Evolutionary conservation across 2,329 filamentous ascomycete species (phyloP).

Genomic region (Periconia sp.): DNA sequence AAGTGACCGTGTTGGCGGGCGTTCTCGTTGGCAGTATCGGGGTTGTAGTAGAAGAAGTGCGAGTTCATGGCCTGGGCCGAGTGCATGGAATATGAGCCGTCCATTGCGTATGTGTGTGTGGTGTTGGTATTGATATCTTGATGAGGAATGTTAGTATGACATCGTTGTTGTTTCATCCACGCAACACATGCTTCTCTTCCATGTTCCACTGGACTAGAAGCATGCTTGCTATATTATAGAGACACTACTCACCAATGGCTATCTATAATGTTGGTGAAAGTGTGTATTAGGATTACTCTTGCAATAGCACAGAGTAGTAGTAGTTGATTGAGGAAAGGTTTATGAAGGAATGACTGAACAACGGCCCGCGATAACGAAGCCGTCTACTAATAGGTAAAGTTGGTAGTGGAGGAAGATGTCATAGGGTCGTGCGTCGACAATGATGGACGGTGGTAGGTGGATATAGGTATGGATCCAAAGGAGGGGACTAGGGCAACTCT

Average conservation of each 20-base stretch:
- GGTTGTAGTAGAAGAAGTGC: constrained; percentile 85
- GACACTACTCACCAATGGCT: neutral
- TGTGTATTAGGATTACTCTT: constrained; percentile 2
- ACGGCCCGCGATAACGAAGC: constrained; percentile 42
- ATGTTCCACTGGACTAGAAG: neutral
- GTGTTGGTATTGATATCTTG: constrained; percentile 1
- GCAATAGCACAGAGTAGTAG: constrained; percentile 23
- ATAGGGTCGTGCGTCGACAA: constrained; percentile 32
- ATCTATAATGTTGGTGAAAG: neutral
- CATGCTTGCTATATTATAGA: neutral
- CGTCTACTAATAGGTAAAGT: constrained; percentile 43
- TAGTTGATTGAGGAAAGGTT: constrained; percentile 4
- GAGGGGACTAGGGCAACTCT: constrained; percentile 39
- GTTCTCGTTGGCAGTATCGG: constrained; percentile 69
- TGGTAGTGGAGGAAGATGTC: constrained; percentile 31
- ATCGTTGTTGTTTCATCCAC: constrained; percentile 8
- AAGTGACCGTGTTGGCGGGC: constrained; percentile 74
- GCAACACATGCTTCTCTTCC: neutral
- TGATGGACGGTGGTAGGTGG: constrained; percentile 14
- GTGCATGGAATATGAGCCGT: constrained; percentile 60
- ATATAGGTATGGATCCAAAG: constrained; percentile 26
- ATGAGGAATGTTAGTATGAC: neutral
- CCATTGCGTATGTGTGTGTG: constrained; percentile 56
- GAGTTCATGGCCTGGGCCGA: constrained; percentile 64
- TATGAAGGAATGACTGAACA: constrained; percentile 45